phyloP scores from a whole-genome alignment of 2,329 filamentous ascomycete genomes.

The Fusarium piperis region DNA sequence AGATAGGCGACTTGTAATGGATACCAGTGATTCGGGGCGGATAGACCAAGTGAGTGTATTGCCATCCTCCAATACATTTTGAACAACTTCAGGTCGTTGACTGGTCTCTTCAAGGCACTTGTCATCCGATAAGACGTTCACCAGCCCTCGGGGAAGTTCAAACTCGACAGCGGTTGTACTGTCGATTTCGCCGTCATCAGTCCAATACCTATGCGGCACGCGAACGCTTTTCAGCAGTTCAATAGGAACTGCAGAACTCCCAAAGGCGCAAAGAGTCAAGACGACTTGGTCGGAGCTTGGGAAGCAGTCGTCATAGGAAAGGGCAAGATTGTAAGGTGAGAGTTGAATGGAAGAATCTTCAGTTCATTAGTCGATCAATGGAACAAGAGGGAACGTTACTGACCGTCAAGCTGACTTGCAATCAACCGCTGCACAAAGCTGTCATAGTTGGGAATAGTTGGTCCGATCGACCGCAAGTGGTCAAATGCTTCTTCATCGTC shows the following conservation, averaged over 20 bases:
- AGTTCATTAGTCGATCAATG: background rate
- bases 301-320: constrained; percentile 41
- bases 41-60: constrained; percentile 31
- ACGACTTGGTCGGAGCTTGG: constrained; percentile 37
- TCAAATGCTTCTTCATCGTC: constrained; percentile 46
- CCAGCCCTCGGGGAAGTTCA: constrained; percentile 34
- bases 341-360: constrained; percentile 14
- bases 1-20: background rate
- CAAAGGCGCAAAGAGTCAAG: constrained; percentile 39
- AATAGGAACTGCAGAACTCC: constrained; percentile 35
- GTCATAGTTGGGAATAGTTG: constrained; percentile 21
- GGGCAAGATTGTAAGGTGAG: constrained; percentile 39
- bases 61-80: constrained; percentile 31
- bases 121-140: constrained; percentile 31
- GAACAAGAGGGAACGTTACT: accelerated
- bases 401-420: constrained; percentile 28
- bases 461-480: constrained; percentile 38
- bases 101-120: background rate
- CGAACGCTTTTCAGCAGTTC: constrained; percentile 36
- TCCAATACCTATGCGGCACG: constrained; percentile 39
- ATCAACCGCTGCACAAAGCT: constrained; percentile 40
- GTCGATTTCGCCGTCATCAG: constrained; percentile 40
- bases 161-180: constrained; percentile 32
- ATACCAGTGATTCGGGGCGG: background rate
- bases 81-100: constrained; percentile 18